Percentiles rank a stretch among this genome's conserved stretches.
Evolutionary conservation across 1,284 basidiomycete genomes (phyloP).

Genomic region (Acaromyces ingoldii): DNA sequence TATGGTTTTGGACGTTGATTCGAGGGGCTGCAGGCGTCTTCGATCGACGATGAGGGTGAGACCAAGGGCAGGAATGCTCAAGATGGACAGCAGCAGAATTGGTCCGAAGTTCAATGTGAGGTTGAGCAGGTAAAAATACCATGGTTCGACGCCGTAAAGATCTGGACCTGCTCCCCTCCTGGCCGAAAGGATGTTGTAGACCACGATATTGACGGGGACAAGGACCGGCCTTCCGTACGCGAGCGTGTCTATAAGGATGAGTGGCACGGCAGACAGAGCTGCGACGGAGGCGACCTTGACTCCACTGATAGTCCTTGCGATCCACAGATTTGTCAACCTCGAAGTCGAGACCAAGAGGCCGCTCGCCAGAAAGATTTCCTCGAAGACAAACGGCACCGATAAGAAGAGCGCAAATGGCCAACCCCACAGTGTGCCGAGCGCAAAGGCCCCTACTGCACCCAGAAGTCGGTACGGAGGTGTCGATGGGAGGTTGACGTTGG

Average conservation of each 20-base stretch:
- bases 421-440: conserved; percentile 78
- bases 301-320: conserved; percentile 8
- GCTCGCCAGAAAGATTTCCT: conserved; percentile 77
- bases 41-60: conserved; percentile 39
- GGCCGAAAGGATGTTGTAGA: conserved; percentile 78
- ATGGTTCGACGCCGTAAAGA: conserved; percentile 87
- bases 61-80: conserved; percentile 65
- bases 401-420: conserved; percentile 92
- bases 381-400: conserved; percentile 80
- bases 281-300: conserved; percentile 56
- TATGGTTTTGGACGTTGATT: too few relatives aligned
- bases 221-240: conserved; percentile 76
- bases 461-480: conserved; percentile 34
- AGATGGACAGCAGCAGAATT: conserved; percentile 67
- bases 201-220: conserved; percentile 87
- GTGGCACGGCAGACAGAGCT: conserved; percentile 66
- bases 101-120: conserved; percentile 85
- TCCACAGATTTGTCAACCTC: conserved; percentile 52
- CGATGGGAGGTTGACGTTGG: conserved; percentile 1
- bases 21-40: conserved; percentile 56
- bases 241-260: conserved; percentile 62
- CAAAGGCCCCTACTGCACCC: conserved; percentile 67
- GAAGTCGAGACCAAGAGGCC: conserved; percentile 47
- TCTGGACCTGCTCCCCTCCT: conserved; percentile 68
- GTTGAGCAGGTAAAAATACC: conserved; percentile 54